Base-by-base conservation (phyloP, 139 green algal species). In the Chlamydomonas eustigma region DNA sequence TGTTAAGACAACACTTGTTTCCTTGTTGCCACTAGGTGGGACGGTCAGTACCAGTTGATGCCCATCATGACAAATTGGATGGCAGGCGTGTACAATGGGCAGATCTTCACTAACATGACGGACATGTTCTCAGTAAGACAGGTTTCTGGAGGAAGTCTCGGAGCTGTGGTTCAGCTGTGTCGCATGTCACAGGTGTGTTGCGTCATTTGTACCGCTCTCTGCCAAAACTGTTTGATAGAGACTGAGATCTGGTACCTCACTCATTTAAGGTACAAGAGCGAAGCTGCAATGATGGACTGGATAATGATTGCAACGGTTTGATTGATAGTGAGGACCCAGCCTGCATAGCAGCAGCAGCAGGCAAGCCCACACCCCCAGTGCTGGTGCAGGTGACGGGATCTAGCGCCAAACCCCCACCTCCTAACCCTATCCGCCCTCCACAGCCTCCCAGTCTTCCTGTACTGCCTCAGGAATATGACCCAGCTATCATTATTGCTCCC, bases 251-350 rank as follows among this genome's bases (percentile, higher is more conserved):
- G 44, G 44, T 58, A 12, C 44, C 44, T 58, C 18, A 28, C 44
- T 18, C 44, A 58, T 18, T 58, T 58, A 18, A 58, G 12, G 44
- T 58, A 58, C 44, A 58, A 58, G 65, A 72, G 65, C 65, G 31
- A 5, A 4, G 4, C 18, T 72, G 65, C 65, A 22, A 72, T 22
- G 65, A 72, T 24, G 65, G 65, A 4, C 8, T 72, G 8, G 65
- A 72, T 34, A 72, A 72, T 22, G 65, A 72, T 34, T 72, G 65
- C 65, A 39, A 72, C 65, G 65, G 65, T 6, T 4, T 44, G 28
- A 39, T 72, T 4, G 65, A 72, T 31, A 34, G 24, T 5, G 5
- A 44, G 3, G 65, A 72, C 28, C 65, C 65, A 28, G 65, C 8
- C 3, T 72, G 65, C 65, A 39, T 44, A 12, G 12, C 52, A 8